These are phyloP conservation scores for Fusarium sp. DNA, from an alignment of 2,329 filamentous ascomycete species.

Conservation along the genomic window DNA sequence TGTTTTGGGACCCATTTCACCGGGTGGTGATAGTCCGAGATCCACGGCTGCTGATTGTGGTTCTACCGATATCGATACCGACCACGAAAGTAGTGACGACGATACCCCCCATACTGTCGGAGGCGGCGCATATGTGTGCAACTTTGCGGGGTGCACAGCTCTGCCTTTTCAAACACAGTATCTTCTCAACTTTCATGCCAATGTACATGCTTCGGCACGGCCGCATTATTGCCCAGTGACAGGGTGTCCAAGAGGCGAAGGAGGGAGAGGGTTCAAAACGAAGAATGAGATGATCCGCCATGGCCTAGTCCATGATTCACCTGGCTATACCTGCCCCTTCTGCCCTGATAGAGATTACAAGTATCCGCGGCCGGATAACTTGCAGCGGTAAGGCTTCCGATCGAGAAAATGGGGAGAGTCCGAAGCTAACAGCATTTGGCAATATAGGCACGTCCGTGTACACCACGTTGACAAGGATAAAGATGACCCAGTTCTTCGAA, in stretches of 20 bases:
- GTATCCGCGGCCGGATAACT: neutral
- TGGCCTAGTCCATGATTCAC: neutral
- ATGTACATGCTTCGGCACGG: neutral
- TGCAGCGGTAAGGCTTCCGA: fast-evolving
- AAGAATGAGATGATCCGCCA: neutral
- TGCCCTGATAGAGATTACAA: neutral
- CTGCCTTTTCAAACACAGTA: too few relatives aligned
- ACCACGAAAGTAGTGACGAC: too few relatives aligned
- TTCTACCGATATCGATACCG: too few relatives aligned
- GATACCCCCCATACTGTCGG: too few relatives aligned
- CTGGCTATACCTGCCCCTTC: neutral
- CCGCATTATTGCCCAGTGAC: neutral
- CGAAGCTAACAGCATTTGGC: neutral
- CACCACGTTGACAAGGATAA: neutral
- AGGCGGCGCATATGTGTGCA: too few relatives aligned
- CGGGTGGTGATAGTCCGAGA: too few relatives aligned
- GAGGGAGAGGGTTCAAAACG: neutral
- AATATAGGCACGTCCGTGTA: neutral
- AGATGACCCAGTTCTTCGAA: neutral
- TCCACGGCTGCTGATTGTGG: too few relatives aligned
- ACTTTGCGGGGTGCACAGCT: too few relatives aligned
- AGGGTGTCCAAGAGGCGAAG: neutral
- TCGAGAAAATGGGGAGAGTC: neutral
- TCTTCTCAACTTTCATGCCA: too few relatives aligned
- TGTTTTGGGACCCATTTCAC: too few relatives aligned